Base-by-base conservation (phyloP, 176 grass and related monocot genomes). In the Cenchrus americanus region DNA sequence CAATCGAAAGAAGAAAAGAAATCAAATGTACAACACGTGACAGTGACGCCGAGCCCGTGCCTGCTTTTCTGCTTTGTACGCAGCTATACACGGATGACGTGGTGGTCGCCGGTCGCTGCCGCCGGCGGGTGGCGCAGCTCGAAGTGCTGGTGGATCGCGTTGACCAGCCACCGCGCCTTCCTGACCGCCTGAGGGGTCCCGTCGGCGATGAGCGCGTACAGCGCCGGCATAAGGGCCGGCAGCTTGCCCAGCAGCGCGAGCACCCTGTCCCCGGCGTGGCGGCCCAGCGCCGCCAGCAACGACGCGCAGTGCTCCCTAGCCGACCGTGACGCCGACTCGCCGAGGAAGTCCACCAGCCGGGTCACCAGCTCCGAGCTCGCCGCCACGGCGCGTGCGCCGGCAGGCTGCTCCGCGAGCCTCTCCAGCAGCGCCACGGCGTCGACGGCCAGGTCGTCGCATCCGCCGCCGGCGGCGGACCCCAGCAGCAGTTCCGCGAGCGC, bases 131-230 rank as follows among this genome's bases (percentile, higher is more conserved):
- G 85, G 4, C 80, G 72, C 80, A 83, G 85, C 34, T 92, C 87
- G 62, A 84, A 75, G 54, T 78, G 76, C 14, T 32, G 73, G 75
- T 95, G 93, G 55, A 98, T 95, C 62, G 84, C 91, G 44, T 93
- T 90, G 58, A 98, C 73, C 10, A 98, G 62, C 87, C 68, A 93
- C 62, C 85, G 82, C 5, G 96, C 91, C 48, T 80, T 95, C 85
- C 77, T 94, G 5, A 77, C 49, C 2, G 77, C 93, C 41, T 59
- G 54, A 22, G 89, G 47, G 3, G 77, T 73, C 9, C 96, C 91
- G 14, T 94, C 91, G 21, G 69, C 77, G 62, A 87, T 79, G 32
- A 95, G 79, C 62, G 81, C 85, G 82, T 98, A 98, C 48, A 98
- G 77, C 7, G 86, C 81, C 6, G 85, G 79, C 93, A 94, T 93